Percentiles rank a stretch among this genome's conserved stretches.
Conservation (phyloP, 2,329 filamentous ascomycete genomes). For the Sarocladiaceae sp. region DNA sequence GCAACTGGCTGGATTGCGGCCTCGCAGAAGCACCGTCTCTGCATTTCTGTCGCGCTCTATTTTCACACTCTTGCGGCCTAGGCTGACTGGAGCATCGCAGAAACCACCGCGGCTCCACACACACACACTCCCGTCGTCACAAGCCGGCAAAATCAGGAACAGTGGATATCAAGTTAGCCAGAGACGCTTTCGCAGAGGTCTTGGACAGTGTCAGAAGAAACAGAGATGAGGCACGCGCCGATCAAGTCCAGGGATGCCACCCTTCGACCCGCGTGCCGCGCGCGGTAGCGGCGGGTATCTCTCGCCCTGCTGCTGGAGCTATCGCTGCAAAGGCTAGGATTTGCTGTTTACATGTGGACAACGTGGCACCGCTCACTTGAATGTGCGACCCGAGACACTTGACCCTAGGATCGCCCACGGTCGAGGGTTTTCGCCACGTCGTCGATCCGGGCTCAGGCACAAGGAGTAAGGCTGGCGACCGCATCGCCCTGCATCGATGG, state of each 20-base stretch:
- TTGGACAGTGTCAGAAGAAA: not conserved
- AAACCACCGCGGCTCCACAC: not conserved
- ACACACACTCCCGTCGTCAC: not conserved
- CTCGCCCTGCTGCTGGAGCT: too few species aligned
- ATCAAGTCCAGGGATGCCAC: constrained; percentile 3
- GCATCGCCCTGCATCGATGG: not conserved
- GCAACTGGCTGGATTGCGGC: constrained; percentile 5
- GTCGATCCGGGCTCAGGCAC: not conserved
- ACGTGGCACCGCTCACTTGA: constrained; percentile 1
- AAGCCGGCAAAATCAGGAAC: constrained; percentile 5
- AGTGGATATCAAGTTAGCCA: not conserved
- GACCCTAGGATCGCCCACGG: not conserved
- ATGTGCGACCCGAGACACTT: not conserved
- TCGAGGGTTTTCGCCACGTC: not conserved
- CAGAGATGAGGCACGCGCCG: not conserved
- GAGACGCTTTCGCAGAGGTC: not conserved
- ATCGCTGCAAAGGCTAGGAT: not conserved
- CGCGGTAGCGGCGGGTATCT: constrained; percentile 6
- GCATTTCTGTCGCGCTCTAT: too few species aligned
- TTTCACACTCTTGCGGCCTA: too few species aligned
- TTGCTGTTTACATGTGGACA: not conserved
- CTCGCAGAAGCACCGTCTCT: too few species aligned
- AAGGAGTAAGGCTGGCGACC: not conserved
- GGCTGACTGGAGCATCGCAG: constrained; percentile 5
- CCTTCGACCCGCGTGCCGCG: not conserved